phyloP scores from a whole-genome alignment of 495 filamentous ascomycete genomes.

The Aspergillus sclerotioniger region DNA sequence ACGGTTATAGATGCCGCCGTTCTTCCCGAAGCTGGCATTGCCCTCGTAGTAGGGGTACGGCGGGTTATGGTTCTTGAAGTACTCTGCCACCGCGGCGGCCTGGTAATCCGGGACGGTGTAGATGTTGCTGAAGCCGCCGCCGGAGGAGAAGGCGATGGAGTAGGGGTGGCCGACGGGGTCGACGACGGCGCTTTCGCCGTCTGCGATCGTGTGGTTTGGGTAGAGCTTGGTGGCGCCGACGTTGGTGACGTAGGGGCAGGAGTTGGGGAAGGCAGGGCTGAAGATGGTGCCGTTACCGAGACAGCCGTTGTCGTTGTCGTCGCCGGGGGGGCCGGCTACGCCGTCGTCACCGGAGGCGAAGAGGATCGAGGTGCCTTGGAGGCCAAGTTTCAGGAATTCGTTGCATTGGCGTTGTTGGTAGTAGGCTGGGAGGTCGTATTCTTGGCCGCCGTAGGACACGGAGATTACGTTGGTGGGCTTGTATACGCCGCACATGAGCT shows the following conservation, averaged over 20 bases:
- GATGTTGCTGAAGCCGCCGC: slow-evolving; percentile 72
- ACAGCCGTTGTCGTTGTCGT: slow-evolving; percentile 30
- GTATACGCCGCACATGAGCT: slow-evolving; percentile 59
- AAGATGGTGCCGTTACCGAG: slow-evolving; percentile 45
- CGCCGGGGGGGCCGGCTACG: slow-evolving; percentile 45
- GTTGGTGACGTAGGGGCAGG: slow-evolving; percentile 52
- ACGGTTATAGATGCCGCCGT: slow-evolving; percentile 56
- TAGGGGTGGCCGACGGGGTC: slow-evolving; percentile 43
- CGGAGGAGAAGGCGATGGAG: slow-evolving; percentile 41
- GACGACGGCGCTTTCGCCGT: slow-evolving; percentile 25
- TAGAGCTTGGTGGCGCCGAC: slow-evolving; percentile 51
- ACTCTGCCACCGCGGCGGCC: slow-evolving; percentile 42
- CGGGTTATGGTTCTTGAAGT: slow-evolving; percentile 47
- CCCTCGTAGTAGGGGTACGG: slow-evolving; percentile 41
- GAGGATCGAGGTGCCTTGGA: slow-evolving; percentile 60
- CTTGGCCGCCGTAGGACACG: slow-evolving; percentile 55
- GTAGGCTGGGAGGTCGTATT: slow-evolving; percentile 46
- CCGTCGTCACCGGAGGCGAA: slow-evolving; percentile 62
- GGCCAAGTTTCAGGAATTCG: slow-evolving; percentile 59
- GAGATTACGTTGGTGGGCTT: slow-evolving; percentile 60
- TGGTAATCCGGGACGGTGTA: slow-evolving; percentile 62
- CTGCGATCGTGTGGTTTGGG: slow-evolving; percentile 21
- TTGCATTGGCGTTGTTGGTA: slow-evolving; percentile 57
- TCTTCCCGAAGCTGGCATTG: slow-evolving; percentile 40
- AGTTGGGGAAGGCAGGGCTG: slow-evolving; percentile 47